phyloP scores from a whole-genome alignment of 805 yeast genomes.

The Kluyveromyces nonfermentans region DNA sequence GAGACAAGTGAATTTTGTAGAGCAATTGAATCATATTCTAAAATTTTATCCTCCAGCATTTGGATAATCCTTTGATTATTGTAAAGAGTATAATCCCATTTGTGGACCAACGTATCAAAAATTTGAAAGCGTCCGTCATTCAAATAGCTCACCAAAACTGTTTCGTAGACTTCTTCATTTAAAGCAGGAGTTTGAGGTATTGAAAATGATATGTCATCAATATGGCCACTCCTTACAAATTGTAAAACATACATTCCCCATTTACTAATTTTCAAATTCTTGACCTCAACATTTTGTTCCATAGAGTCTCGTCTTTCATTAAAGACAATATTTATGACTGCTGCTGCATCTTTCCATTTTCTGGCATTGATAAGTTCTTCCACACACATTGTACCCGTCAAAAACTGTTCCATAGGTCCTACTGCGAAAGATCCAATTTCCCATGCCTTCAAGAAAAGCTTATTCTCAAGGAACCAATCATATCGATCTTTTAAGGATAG shows the following conservation, averaged over 20 bases:
- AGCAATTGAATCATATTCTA: constrained; percentile 20
- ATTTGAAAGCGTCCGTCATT: constrained; percentile 24
- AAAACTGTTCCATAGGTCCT: constrained; percentile 39
- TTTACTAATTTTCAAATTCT: constrained; percentile 27
- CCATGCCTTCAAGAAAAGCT: constrained; percentile 66
- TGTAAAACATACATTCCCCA: constrained; percentile 61
- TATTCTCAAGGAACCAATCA: constrained; percentile 57
- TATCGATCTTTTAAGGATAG: constrained; percentile 61
- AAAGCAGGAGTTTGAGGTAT: constrained; percentile 45
- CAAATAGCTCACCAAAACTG: constrained; percentile 39
- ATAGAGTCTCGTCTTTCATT: constrained; percentile 8
- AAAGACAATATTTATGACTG: constrained; percentile 37
- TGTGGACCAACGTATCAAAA: constrained; percentile 36
- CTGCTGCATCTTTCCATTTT: constrained; percentile 50
- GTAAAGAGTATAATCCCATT: constrained; percentile 54
- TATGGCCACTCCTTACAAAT: constrained; percentile 41
- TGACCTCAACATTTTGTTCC: constrained; percentile 13
- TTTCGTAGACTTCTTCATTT: constrained; percentile 35
- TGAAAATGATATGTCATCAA: constrained; percentile 37
- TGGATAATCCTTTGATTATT: constrained; percentile 36
- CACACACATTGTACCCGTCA: constrained; percentile 50
- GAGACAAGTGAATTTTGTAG: constrained; percentile 40
- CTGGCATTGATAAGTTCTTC: constrained; percentile 18
- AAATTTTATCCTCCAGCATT: constrained; percentile 39
- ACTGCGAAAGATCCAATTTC: constrained; percentile 54